Evolutionary conservation across 2,329 filamentous ascomycete species (phyloP), one percentile per base, ranked within the genome.

Genomic region (Periconia sp.): DNA sequence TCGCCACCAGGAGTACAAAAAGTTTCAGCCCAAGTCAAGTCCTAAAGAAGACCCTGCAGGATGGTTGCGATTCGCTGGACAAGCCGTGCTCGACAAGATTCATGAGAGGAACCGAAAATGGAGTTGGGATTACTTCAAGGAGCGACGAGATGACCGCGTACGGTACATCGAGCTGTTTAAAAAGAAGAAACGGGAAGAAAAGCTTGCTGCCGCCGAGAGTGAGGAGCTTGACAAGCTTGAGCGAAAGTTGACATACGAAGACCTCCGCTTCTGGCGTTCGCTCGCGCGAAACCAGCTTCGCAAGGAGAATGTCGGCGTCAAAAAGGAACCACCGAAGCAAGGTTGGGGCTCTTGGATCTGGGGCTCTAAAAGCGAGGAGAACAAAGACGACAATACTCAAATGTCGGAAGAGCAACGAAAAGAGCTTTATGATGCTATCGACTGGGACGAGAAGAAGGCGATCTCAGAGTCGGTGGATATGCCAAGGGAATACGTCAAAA

Each of bases 331-430:
- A 43, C 81, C 86, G 50, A 86, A 89, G 55, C 89, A 95, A 65
- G 90, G 89, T 4, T 99, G 94, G 94, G 72, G 88, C 17, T 81
- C 89, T 19, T 99, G 92, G 92, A 81, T 89, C 21, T 97, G 92
- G 92, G 92, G 92, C 15, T 44, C 59, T 38, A 72, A 71, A 45
- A 88, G 81, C 36, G 78, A 86, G 36, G 74, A 79, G 36, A 80
- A 88, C 28, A 78, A 88, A 31, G 79, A 85, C 4, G 87, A 95
- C 56, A 88, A 92, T 50, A 89, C 86, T 0, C 83, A 90, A 46
- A 95, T 99, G 80, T 95, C 89, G 0, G 94, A 99, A 49, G 86
- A 97, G 69, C 92, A 99, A 68, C 86, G 92, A 29, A 91, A 97
- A 67, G 92, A 99, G 71, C 81, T 99, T 8, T 99, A 97, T 69